Evolutionary conservation across 2,329 filamentous ascomycete species (phyloP), one percentile per base, ranked within the genome.

Genomic region (Colletotrichum orbiculare): DNA sequence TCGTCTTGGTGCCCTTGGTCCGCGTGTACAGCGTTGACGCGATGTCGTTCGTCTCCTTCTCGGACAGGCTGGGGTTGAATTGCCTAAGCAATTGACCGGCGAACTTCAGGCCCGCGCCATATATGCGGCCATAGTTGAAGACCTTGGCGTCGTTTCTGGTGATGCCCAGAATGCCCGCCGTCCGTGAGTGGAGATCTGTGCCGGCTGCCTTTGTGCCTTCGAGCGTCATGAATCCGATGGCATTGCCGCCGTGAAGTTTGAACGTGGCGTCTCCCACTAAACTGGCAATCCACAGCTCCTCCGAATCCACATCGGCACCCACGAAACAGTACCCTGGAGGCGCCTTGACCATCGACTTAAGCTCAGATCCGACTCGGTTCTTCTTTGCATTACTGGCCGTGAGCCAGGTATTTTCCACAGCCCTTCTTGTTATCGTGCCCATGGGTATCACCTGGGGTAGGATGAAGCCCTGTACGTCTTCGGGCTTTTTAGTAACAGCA

Each of bases 71-170:
- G 2, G 95, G 94, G 72, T 98, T 97, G 81, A 99, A 99, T 73
- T 98, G 96, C 8, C 94, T 88, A 2, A 99, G 85, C 2, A 99
- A 83, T 9, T 93, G 96, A 2, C 91, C 89, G 0, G 96, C 96
- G 74, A 99, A 99, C 71, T 94, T 97, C 54, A 98, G 81, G 0
- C 96, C 96, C 5, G 96, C 96, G n/a, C 96, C 96, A 73, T 99
- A 99, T 53, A 99, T 99, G 45, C 96, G 92, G 8, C 96, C 96
- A 72, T 99, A 99, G 76, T 99, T 99, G 83, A 99, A 99, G 1
- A 99, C 89, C 75, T 99, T 99, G 64, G 96, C 96, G 73, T 97
- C 89, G 72, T 97, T 97, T 67, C 96, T 87, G 2, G 93, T 96
- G 67, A 99, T 99, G 7, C 94, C 95, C 2, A 99, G 79, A 62